Evolutionary conservation across 2,329 filamentous ascomycete genomes (phyloP), one percentile per base, ranked within the genome.

Genomic region (Mariannaea sp.): DNA sequence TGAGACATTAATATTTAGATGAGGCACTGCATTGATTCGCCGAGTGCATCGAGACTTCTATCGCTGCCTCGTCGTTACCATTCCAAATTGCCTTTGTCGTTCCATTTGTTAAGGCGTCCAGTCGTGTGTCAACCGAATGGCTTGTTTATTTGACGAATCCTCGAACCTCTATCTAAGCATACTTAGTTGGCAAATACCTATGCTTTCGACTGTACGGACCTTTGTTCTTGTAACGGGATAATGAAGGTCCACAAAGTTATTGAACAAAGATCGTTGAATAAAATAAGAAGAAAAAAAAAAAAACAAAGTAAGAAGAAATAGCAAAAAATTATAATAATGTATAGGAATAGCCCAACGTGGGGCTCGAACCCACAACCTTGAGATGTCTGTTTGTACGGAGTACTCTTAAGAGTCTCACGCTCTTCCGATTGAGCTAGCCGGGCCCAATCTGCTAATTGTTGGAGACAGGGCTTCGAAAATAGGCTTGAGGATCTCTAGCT

Each of bases 321-420:
- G 26, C 26, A 32, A n/a, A 32, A 12, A 32, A 12, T 13, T 32
- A 24, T 32, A n/a, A n/a, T n/a, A n/a, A 8, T n/a, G 29, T 8
- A 6, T 32, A 32, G 29, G 29, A 32, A 32, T 32, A 32, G 29
- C 29, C 29, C 29, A 32, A 32, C 29, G 29, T 32, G 29, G 29
- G 29, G 29, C 29, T 32, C 29, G 29, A 32, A 32, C 29, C 29
- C 29, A 32, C 29, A 32, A 32, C 29, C 29, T 32, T 32, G 29
- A 32, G 29, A 32, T 32, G 29, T 32, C 29, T 39, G 9, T 22
- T 39, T 39, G 19, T 13, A 22, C 22, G 22, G 22, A 32, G 36
- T 39, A 39, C 36, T 39, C 36, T 17, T 39, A 39, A 39, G 36
- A 39, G 36, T 39, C 36, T 39, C 36, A 39, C 36, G 36, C 36